Conservation (phyloP, 2,329 filamentous ascomycete species). For the Coleophoma cylindrospora region DNA sequence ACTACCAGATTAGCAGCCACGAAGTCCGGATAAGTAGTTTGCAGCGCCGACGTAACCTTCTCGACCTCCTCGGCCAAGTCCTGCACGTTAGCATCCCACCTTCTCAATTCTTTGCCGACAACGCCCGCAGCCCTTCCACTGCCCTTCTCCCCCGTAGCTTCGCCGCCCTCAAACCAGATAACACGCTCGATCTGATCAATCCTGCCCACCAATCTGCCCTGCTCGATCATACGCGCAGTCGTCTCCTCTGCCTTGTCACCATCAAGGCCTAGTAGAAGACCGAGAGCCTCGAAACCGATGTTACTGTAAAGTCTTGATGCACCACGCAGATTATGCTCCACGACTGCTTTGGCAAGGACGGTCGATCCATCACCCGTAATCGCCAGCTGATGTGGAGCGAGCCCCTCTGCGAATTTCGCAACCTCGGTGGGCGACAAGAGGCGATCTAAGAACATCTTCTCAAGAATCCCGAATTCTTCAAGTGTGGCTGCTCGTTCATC, state of each 20-base stretch:
- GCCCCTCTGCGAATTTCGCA: constrained; percentile 72
- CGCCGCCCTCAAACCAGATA: constrained; percentile 78
- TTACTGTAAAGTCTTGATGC: constrained; percentile 77
- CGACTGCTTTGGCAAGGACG: constrained; percentile 85
- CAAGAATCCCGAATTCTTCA: constrained; percentile 80
- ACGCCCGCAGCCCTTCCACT: constrained; percentile 59
- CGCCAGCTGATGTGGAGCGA: constrained; percentile 86
- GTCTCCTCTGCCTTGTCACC: constrained; percentile 83
- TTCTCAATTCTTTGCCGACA: constrained; percentile 67
- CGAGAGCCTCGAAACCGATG: constrained; percentile 72
- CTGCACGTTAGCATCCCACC: constrained; percentile 88
- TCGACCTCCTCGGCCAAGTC: constrained; percentile 86
- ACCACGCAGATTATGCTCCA: constrained; percentile 92
- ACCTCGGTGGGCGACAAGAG: constrained; percentile 80
- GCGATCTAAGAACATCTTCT: constrained; percentile 96
- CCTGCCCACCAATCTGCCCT: constrained; percentile 77
- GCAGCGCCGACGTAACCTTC: constrained; percentile 74
- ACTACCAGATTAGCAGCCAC: constrained; percentile 48
- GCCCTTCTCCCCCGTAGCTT: constrained; percentile 64
- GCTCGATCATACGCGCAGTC: constrained; percentile 92
- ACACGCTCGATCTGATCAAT: constrained; percentile 92
- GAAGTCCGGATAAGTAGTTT: constrained; percentile 71
- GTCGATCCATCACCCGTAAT: constrained; percentile 87
- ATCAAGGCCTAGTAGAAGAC: constrained; percentile 70
- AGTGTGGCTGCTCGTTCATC: constrained; percentile 77